Evolutionary conservation across 495 filamentous ascomycete genomes (phyloP), one percentile per base, ranked within the genome.

Genomic region (Trichocladium uniseriatum): DNA sequence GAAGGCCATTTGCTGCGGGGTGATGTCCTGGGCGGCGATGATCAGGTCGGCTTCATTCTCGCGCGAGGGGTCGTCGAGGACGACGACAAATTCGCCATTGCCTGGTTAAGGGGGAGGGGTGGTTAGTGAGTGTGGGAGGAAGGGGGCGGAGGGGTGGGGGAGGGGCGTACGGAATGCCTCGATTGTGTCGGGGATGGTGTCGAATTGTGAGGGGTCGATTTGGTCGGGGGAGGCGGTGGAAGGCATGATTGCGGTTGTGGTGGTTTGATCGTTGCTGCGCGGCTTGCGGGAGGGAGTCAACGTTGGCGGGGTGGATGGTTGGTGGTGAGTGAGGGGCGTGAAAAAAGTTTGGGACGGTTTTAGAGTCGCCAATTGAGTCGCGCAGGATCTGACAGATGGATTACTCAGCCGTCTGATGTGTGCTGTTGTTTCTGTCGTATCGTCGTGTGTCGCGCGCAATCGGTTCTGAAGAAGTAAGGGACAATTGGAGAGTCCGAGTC

Each of bases 41-140:
- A 98, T 94, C 21, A 98, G 82, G 70, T 98, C 92, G 58, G 89
- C 94, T 75, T 98, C 94, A 68, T 97, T 97, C 65, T 98, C 94
- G 61, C 92, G 90, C 48, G 81, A 76, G 40, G 84, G 79, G 50
- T 84, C 83, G 69, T 98, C 94, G 52, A 97, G 86, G 18, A 95
- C 89, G 45, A 98, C 79, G 62, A 98, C 87, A 77, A 97, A 97
- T 65, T 97, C 80, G 65, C 89, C 90, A 69, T 83, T 77, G 55
- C 78, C 89, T 94, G 48, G 9, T 19, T 4, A 24, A 40, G 24
- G 16, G 43, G 18, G 19, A 22, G 31, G 36, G 18, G 15, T 24
- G 36, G 51, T 45, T 52, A 52, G 51, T 43, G 13, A 38, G 16
- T 38, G 36, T 32, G 41, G 50, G 18, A 42, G 34, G 24, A 43